Conservation (phyloP, 169 alveolate species). For the Amoebophrya sp. region DNA sequence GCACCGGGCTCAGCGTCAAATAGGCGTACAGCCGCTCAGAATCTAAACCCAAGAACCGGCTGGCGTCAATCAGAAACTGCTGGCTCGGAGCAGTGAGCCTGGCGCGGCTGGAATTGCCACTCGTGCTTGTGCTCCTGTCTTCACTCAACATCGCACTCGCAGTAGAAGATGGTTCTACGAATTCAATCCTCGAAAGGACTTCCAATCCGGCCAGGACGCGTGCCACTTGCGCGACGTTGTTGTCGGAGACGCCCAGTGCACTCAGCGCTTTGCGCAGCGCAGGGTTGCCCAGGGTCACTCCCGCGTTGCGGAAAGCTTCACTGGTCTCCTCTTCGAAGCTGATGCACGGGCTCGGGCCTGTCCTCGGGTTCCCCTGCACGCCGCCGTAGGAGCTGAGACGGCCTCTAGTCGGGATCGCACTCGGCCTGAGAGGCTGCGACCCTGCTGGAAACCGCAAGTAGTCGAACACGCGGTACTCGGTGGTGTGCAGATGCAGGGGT, state of each 20-base stretch:
- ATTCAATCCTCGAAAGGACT: not conserved
- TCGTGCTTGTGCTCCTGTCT: too few species aligned
- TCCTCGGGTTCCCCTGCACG: not conserved
- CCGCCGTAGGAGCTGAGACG: too few species aligned
- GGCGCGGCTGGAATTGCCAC: too few species aligned
- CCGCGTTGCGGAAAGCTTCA: not conserved
- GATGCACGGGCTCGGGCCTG: not conserved
- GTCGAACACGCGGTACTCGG: not conserved
- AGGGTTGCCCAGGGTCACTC: not conserved
- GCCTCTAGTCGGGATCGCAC: too few species aligned
- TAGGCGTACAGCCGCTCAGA: not conserved
- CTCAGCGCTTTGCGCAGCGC: not conserved
- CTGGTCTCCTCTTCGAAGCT: not conserved
- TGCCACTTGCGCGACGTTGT: not conserved
- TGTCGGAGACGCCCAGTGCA: not conserved
- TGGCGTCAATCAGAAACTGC: not conserved
- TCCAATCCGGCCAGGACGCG: not conserved
- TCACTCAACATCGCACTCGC: too few species aligned
- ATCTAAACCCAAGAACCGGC: not conserved
- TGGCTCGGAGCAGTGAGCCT: not conserved
- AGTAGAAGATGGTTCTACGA: too few species aligned
- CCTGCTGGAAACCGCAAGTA: not conserved
- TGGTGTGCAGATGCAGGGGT: not conserved
- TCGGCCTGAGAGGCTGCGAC: too few species aligned
- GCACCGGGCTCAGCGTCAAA: not conserved